phyloP scores from a whole-genome alignment of 2,329 filamentous ascomycete species.

The Fusarium denticulatum region DNA sequence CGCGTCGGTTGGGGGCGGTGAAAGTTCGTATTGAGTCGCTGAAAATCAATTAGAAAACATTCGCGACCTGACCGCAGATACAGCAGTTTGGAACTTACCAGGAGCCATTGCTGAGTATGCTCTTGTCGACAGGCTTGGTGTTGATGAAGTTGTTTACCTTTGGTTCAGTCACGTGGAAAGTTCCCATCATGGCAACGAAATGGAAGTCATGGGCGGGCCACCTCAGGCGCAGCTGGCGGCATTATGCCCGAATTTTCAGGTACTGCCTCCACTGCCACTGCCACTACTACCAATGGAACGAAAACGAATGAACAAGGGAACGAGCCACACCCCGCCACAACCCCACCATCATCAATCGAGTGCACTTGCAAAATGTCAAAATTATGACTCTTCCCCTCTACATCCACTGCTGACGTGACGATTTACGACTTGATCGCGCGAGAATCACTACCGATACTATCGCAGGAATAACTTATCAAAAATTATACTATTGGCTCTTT shows the following conservation, averaged over 20 bases:
- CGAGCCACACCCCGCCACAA: slow-evolving; percentile 52
- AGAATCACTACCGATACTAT: slow-evolving; percentile 13
- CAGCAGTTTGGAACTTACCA: slow-evolving; percentile 44
- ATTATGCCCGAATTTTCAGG: slow-evolving; percentile 45
- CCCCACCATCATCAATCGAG: slow-evolving; percentile 51
- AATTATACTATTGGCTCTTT: slow-evolving; percentile 22
- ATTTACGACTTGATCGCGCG: slow-evolving; percentile 38
- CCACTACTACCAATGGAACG: not conserved
- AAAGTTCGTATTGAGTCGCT: slow-evolving; percentile 84
- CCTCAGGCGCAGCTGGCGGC: slow-evolving; percentile 4
- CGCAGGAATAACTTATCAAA: not conserved
- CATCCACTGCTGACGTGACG: slow-evolving; percentile 37
- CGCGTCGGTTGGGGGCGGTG: slow-evolving; percentile 83
- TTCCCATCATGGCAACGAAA: slow-evolving; percentile 25
- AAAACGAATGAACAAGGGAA: not conserved
- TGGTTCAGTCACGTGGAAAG: slow-evolving; percentile 49
- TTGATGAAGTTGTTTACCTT: slow-evolving; percentile 50
- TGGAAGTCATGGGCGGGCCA: slow-evolving; percentile 3
- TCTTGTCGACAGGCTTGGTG: slow-evolving; percentile 27
- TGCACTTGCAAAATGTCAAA: slow-evolving; percentile 54
- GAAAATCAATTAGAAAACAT: slow-evolving; percentile 29
- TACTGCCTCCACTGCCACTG: slow-evolving; percentile 37
- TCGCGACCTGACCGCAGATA: not conserved
- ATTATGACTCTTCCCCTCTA: slow-evolving; percentile 53
- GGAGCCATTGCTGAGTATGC: slow-evolving; percentile 52